These are phyloP conservation scores for Blastomyces silverae DNA, from an alignment of 2,329 filamentous ascomycete genomes.

Conservation along the genomic window DNA sequence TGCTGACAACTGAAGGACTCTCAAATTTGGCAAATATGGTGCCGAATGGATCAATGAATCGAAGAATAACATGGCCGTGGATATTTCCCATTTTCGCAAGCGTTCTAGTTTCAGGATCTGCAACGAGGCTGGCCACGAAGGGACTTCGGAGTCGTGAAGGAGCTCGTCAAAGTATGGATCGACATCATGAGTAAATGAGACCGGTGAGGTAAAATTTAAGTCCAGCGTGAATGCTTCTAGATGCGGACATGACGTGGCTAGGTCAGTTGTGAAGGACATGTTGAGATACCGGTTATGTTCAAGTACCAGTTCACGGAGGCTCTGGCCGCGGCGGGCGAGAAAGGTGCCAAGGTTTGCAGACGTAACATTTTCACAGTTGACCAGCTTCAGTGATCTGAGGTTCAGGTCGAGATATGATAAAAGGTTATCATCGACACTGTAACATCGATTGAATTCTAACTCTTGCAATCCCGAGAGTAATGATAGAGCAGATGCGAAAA, in stretches of 20 bases:
- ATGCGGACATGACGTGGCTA: constrained; percentile 62
- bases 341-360: constrained; percentile 61
- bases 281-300: constrained; percentile 74
- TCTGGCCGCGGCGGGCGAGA: constrained; percentile 58
- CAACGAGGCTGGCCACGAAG: constrained; percentile 70
- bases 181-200: constrained; percentile 53
- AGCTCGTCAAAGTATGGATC: constrained; percentile 68
- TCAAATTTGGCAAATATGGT: constrained; percentile 57
- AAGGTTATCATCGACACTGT: constrained; percentile 60
- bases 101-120: constrained; percentile 67
- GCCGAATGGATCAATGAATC: constrained; percentile 69
- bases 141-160: constrained; percentile 53
- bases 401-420: constrained; percentile 61
- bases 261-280: constrained; percentile 62
- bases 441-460: constrained; percentile 68
- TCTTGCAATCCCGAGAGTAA: constrained; percentile 59
- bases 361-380: constrained; percentile 70
- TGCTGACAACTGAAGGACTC: constrained; percentile 64
- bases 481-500: constrained; percentile 45
- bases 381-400: constrained; percentile 62
- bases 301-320: constrained; percentile 62
- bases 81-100: constrained; percentile 65
- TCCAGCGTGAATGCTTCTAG: constrained; percentile 69
- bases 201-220: constrained; percentile 54
- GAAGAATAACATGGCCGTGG: constrained; percentile 69